Evolutionary conservation across 345 rosid species (phyloP).

Genomic region (Gossypium australe): DNA sequence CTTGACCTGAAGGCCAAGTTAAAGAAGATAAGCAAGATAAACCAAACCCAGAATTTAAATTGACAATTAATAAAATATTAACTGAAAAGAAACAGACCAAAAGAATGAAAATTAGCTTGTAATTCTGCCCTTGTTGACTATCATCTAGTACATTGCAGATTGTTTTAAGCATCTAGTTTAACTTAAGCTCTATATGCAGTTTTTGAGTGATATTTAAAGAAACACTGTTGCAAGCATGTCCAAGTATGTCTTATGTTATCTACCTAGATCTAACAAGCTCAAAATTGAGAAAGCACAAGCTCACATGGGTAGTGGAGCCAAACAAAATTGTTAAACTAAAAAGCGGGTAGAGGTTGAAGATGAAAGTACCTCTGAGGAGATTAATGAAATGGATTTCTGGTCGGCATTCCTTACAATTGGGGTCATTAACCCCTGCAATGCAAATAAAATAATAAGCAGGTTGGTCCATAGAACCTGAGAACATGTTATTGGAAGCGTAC

Average conservation of each 20-base stretch:
- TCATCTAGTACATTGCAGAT: not conserved
- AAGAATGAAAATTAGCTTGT: not conserved
- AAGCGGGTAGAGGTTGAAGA: not conserved
- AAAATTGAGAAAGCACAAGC: slow-evolving; percentile 1
- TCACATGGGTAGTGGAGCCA: not conserved
- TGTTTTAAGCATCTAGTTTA: not conserved
- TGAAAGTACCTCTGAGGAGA: slow-evolving; percentile 68
- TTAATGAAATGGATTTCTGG: slow-evolving; percentile 83
- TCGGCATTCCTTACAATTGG: slow-evolving; percentile 89
- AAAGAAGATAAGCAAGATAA: slow-evolving; percentile 4
- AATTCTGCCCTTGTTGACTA: not conserved
- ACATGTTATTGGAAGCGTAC: slow-evolving; percentile 32
- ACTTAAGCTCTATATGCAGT: not conserved
- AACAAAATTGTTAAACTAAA: slow-evolving; percentile 2
- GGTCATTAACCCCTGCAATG: slow-evolving; percentile 87
- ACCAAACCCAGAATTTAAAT: not conserved
- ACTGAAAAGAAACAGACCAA: not conserved
- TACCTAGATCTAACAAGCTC: not conserved
- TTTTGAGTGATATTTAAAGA: not conserved
- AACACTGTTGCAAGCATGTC: not conserved
- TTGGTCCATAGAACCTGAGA: slow-evolving; percentile 6
- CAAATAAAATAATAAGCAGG: slow-evolving; percentile 18
- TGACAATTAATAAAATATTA: not conserved
- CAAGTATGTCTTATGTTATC: not conserved
- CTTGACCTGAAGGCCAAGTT: slow-evolving; percentile 53